Evolutionary conservation across 2,329 filamentous ascomycete genomes (phyloP), one percentile per base, ranked within the genome.

Genomic region (Botryotinia convoluta): DNA sequence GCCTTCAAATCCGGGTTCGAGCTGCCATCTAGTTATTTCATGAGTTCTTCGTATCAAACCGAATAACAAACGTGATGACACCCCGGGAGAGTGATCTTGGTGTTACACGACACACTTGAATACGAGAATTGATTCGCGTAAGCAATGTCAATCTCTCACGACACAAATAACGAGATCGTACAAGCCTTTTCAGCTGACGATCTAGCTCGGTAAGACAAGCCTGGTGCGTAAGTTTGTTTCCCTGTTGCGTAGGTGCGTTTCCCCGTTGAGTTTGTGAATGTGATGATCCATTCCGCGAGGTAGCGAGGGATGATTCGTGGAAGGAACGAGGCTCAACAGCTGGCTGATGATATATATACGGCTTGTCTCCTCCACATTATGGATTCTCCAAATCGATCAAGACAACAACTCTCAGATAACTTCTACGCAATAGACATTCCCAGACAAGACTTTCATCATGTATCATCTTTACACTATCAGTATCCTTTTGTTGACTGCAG

Each of bases 201-300:
- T 14, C 35, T 29, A 29, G 48, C 32, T 42, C 35, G 37, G 10
- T 42, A 69, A 29, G 9, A 68, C 51, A 57, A 57, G n/a, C 37
- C 48, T 42, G 35, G 29, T 57, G 29, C 22, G 44, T 51, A 37
- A 51, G 44, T 51, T 26, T 65, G 20, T 37, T 51, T n/a, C 61
- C 44, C 44, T 26, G 35, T 61, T 61, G 51, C 26, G 51, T 57
- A 60, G 10, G 37, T 57, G 60, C 26, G 37, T 70, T 32, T 32
- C 29, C 6, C 22, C n/a, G 44, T 64, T 26, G 60, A 37, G 45
- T 44, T 64, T 16, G 10, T 67, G 44, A 57, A 67, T 67, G 32
- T 35, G 70, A 67, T 72, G 45, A 57, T 72, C 45, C 61, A 67
- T 72, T 72, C 70, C 70, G 51, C 65, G n/a, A 35, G 29, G 12